Base-by-base conservation (phyloP, 2,329 filamentous ascomycete genomes). In the Leptoxyphium fumago region DNA sequence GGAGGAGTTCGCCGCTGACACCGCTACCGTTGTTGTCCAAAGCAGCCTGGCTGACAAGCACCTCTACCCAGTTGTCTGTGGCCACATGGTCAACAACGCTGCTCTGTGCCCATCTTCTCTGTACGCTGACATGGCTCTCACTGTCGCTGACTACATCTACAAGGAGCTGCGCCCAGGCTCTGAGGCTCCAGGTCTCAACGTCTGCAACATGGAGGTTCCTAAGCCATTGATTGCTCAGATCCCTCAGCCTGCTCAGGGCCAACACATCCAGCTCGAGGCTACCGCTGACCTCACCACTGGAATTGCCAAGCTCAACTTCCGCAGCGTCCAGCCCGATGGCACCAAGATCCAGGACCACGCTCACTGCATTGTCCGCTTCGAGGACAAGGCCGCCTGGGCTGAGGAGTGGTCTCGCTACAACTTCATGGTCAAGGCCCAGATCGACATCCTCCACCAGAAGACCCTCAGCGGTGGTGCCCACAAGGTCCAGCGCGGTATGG, bases 401-500 rank as follows among this genome's bases (percentile, higher is more conserved):
- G 65, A 69, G 41, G 78, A 83, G 55, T 84, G 81, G 65, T 70
- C 77, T 47, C 78, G 80, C 43, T 74, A 75, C 51, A 71, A 73
- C 52, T 85, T 65, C 61, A 71, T 72, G 69, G 69, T 72, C 42
- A 68, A 72, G 57, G 65, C 64, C 41, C 69, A 72, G 56, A 66
- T 72, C 45, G 68, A 87, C 57, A 69, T 86, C 30, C 77, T 89
- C 57, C 75, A 77, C 54, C 71, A 74, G 48, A 80, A 77, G 46
- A 79, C 82, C 44, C 65, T 74, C 53, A 71, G 68, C 29, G 82
- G 82, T 34, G 72, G 74, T 45, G 80, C 81, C 26, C 81, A 82
- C 59, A 82, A 83, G 64, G 74, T 87, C 48, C 75, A 81, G 41
- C 77, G 81, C 21, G 81, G 81, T 29, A 75, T 87, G 66, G 80